Evolutionary conservation across 441 rosid genomes (phyloP).

Genomic region (Eugenia klotzschiana): DNA sequence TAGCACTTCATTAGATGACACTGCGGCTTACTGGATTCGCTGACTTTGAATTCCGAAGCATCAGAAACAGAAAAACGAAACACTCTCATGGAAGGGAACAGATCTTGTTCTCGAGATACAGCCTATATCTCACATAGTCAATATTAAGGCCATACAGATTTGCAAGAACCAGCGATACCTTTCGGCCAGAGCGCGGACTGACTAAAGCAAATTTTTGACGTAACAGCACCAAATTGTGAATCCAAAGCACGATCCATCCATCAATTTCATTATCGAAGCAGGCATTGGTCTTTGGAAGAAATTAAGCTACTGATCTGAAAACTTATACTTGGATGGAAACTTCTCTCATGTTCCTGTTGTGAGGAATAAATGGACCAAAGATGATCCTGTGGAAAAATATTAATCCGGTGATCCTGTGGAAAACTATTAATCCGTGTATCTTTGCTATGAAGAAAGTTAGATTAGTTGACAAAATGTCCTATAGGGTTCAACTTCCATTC

Average conservation of each 20-base stretch:
- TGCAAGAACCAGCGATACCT: neutral
- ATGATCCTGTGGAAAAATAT: neutral
- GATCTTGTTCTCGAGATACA: neutral
- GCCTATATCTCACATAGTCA: neutral
- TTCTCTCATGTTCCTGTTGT: neutral
- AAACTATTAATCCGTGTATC: neutral
- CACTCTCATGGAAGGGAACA: neutral
- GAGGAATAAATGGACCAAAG: neutral
- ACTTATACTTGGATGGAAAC: neutral
- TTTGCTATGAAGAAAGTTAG: neutral
- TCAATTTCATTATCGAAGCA: neutral
- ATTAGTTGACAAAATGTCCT: neutral
- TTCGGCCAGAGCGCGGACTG: neutral
- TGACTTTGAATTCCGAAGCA: neutral
- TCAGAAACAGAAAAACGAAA: neutral
- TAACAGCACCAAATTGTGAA: neutral
- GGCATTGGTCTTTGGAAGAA: neutral
- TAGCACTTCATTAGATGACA: neutral
- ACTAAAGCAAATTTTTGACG: neutral
- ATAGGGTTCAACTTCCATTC: neutral
- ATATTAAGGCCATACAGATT: neutral
- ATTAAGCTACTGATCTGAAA: neutral
- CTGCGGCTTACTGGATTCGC: neutral
- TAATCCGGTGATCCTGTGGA: neutral
- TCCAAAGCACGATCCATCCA: neutral